Base-by-base conservation (phyloP, 2,329 filamentous ascomycete species). In the Sclerotinia subarctica region DNA sequence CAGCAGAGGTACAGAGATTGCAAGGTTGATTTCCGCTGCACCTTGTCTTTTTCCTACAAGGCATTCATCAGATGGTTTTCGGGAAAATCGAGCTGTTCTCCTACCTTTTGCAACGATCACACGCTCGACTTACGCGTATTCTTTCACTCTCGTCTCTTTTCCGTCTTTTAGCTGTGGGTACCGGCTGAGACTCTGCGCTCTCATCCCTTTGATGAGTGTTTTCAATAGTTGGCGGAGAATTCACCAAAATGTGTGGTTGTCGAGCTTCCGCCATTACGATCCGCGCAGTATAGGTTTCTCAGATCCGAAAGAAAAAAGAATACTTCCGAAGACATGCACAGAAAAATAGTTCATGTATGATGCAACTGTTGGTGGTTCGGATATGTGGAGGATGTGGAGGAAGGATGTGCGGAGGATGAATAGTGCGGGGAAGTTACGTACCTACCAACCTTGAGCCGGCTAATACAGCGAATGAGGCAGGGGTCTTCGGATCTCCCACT, bases 31-130 rank as follows among this genome's bases (percentile, higher is more conserved):
- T 78, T 6, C 80, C 80, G 47, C 74, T 78, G 70, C 80, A 82
- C 63, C 78, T 76, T 60, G 78, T 77, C 72, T 82, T 81, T 62
- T 78, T 77, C 59, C 77, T 78, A 38, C 35, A 63, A 29, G 15
- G n/a, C 26, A 29, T 42, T 42, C 42, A 15, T 47, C n/a, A 59
- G n/a, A 35, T 21, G 21, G 42, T 53, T 21, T 3, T n/a, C n/a
- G 21, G 17, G 26, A 32, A 44, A n/a, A 35, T 17, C 5, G 44
- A 35, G 11, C 15, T 32, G 26, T 35, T 32, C 13, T 72, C 77
- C 74, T 73, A 82, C 81, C 78, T 81, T 74, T 83, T 83, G 74
- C 81, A 83, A 66, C 78, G 76, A 74, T 83, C 81, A 72, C 82
- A 83, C 24, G 82, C 82, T 38, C 82, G 77, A 68, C 79, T 83